phyloP scores from a whole-genome alignment of 179 eudicot species.

The Silene vulgaris region DNA sequence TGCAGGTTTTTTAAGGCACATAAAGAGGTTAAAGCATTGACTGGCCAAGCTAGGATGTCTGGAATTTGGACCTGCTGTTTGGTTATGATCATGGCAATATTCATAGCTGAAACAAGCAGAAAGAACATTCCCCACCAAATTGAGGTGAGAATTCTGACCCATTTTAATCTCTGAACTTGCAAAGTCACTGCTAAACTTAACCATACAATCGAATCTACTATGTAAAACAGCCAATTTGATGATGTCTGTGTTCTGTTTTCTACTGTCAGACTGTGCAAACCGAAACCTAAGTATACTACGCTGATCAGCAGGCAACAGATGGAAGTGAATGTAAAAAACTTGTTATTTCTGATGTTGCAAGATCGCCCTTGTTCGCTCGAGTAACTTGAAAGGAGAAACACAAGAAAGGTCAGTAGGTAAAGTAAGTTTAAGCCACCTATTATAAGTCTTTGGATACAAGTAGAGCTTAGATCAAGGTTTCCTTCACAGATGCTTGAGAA shows the following conservation, averaged over 20 bases:
- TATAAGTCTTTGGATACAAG: no score
- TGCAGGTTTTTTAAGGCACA: conserved; percentile 36
- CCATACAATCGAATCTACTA: conserved; percentile 24
- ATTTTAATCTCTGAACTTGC: conserved; percentile 27
- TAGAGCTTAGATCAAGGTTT: no score
- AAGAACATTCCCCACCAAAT: conserved; percentile 54
- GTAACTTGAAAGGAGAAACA: conserved; percentile 23
- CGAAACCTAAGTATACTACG: conserved; percentile 31
- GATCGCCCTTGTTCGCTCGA: conserved; percentile 5
- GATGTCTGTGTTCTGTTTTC: conserved; percentile 17
- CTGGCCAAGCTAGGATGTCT: conserved; percentile 43
- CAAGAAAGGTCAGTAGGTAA: conserved; percentile 27
- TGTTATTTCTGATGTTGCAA: conserved; percentile 18
- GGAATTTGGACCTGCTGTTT: conserved; percentile 21
- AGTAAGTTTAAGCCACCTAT: conserved; percentile 33
- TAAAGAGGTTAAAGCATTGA: conserved; percentile 41
- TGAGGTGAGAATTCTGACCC: conserved; percentile 31
- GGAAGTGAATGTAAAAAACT: conserved; percentile 28
- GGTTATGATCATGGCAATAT: conserved; percentile 26
- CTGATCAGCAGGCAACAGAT: conserved; percentile 38
- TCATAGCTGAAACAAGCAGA: conserved; percentile 37
- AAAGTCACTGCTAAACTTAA: conserved; percentile 18
- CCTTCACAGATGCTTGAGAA: no score
- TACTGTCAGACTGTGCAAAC: conserved; percentile 24
- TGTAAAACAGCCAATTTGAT: conserved; percentile 22